Evolutionary conservation across 495 filamentous ascomycete genomes (phyloP).

Genomic region (Hypomontagnella submonticulosa): DNA sequence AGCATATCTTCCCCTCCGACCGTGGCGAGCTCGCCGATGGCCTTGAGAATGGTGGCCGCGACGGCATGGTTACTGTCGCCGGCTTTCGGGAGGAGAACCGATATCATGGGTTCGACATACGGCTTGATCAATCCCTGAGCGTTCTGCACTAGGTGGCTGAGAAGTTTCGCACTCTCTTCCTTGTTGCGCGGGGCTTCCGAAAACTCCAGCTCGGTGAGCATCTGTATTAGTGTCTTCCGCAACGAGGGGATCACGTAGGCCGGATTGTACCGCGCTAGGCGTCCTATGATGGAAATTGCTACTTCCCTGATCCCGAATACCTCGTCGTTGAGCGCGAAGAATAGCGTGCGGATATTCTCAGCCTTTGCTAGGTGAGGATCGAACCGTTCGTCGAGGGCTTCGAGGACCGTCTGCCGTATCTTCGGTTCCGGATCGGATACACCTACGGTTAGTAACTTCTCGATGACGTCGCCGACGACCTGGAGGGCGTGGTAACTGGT

Average conservation of each 20-base stretch:
- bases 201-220: slow-evolving; percentile 94
- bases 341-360: slow-evolving; percentile 93
- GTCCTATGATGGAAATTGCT: slow-evolving; percentile 94
- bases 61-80: slow-evolving; percentile 84
- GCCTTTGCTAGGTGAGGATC: slow-evolving; percentile 94
- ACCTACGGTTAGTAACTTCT: slow-evolving; percentile 92
- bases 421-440: slow-evolving; percentile 90
- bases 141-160: slow-evolving; percentile 90
- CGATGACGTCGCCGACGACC: slow-evolving; percentile 96
- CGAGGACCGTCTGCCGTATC: slow-evolving; percentile 87
- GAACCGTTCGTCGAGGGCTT: slow-evolving; percentile 90
- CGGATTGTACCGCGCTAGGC: slow-evolving; percentile 89
- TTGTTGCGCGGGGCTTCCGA: slow-evolving; percentile 93
- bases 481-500: slow-evolving; percentile 96
- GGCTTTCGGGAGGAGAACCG: slow-evolving; percentile 88
- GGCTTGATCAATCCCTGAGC: slow-evolving; percentile 91
- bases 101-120: slow-evolving; percentile 94
- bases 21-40: slow-evolving; percentile 90
- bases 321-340: slow-evolving; percentile 97
- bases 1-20: slow-evolving; percentile 94
- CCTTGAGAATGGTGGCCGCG: slow-evolving; percentile 90
- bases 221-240: slow-evolving; percentile 92
- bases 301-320: slow-evolving; percentile 91
- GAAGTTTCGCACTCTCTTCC: slow-evolving; percentile 92
- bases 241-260: slow-evolving; percentile 97